Percentiles rank a stretch among this genome's conserved stretches.
These are phyloP conservation scores for Parastagonospora nodorum DNA, from an alignment of 2,329 filamentous ascomycete genomes.

Conservation along the genomic window DNA sequence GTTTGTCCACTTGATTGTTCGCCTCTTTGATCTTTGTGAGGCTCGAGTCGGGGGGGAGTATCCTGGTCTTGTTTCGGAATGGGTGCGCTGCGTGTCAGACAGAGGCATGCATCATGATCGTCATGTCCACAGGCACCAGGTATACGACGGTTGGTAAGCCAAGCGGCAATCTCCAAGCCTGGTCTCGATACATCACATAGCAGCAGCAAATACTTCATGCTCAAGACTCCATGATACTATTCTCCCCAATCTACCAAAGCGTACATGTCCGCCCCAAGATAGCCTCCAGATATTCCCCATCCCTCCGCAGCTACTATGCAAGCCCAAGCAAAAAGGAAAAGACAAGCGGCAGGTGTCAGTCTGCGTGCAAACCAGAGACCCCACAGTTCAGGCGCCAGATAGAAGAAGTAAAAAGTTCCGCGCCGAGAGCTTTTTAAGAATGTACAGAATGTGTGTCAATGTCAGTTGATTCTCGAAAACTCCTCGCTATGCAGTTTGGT, in stretches of 20 bases:
- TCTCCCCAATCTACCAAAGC: not conserved
- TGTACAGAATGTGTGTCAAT: slow-evolving; percentile 15
- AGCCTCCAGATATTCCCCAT: not conserved
- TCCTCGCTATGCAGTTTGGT: slow-evolving; percentile 42
- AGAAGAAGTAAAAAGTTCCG: slow-evolving; percentile 12
- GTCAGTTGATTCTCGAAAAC: slow-evolving; percentile 18
- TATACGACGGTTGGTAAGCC: not conserved
- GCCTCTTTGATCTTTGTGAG: not conserved
- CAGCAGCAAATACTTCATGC: not conserved
- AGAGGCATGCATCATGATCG: not conserved
- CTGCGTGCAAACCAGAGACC: not conserved
- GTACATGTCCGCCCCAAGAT: not conserved
- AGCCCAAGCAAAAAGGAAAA: not conserved
- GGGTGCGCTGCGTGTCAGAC: slow-evolving; percentile 22
- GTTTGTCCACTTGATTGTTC: not conserved
- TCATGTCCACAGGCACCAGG: not conserved
- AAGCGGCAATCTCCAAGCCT: not conserved
- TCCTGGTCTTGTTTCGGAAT: slow-evolving; percentile 13
- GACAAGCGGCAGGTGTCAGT: not conserved
- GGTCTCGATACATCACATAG: not conserved
- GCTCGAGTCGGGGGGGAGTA: slow-evolving; percentile 5
- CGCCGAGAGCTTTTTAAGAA: slow-evolving; percentile 23
- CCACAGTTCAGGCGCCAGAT: slow-evolving; percentile 4
- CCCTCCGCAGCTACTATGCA: not conserved
- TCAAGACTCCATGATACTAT: not conserved